These are phyloP conservation scores for Striga asiatica DNA, from an alignment of 257 asterid genomes.

Conservation along the genomic window DNA sequence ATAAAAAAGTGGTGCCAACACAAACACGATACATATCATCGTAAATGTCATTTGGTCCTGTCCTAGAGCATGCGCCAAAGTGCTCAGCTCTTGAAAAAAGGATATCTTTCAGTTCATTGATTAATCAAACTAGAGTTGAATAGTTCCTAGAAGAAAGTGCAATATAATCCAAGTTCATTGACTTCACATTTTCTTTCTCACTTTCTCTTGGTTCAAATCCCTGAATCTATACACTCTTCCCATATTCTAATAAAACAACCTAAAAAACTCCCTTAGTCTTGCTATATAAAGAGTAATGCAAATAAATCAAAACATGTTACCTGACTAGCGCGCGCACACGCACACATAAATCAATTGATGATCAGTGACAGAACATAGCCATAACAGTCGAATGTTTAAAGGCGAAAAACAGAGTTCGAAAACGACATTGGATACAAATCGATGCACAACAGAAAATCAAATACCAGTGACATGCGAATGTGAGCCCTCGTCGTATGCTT, in stretches of 20 bases:
- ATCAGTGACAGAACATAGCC: not conserved
- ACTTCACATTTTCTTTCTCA: not conserved
- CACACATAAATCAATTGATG: slow-evolving; percentile 5
- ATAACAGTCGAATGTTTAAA: not conserved
- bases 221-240: not conserved
- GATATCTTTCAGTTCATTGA: not conserved
- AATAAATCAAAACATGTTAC: not conserved
- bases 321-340: not conserved
- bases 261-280: not conserved
- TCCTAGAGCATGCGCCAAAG: too few relatives aligned
- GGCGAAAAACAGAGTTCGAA: slow-evolving; percentile 1
- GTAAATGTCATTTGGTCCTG: too few relatives aligned
- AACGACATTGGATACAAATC: not conserved
- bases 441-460: not conserved
- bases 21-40: not conserved
- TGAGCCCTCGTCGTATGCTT: slow-evolving; percentile 15
- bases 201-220: not conserved
- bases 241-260: not conserved
- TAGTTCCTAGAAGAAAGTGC: not conserved
- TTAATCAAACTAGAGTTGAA: not conserved
- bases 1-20: not conserved
- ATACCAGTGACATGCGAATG: slow-evolving; percentile 26
- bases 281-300: too few relatives aligned
- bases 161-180: not conserved
- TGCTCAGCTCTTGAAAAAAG: too few relatives aligned